Evolutionary conservation across 1,284 basidiomycete species (phyloP), one percentile per base, ranked within the genome.

Genomic region (Trichosporon ovoides): DNA sequence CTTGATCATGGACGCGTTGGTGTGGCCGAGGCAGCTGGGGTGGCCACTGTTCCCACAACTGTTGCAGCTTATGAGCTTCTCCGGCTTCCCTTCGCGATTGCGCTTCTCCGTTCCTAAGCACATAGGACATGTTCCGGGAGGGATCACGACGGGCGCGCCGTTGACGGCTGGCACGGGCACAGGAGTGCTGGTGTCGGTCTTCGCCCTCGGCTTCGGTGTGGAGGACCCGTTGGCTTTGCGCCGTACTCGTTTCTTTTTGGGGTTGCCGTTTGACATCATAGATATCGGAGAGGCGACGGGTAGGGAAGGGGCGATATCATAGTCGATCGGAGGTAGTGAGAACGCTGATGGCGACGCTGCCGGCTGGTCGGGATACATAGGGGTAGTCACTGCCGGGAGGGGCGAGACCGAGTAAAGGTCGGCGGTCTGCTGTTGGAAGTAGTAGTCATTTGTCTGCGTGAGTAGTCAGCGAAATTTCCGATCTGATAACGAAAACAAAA

Each of bases 1-100:
- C 56, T 63, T 58, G 46, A 58, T 53, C 20, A 63, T 55, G 24
- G 40, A 46, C 11, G 56, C 56, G 52, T 58, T 58, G 18, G 53
- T 58, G 54, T 55, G 54, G 2, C 58, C 58, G 77, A 93, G 82
- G 70, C 91, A 95, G 48, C 83, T 84, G 9, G 87, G 86, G 74
- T 95, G 91, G 2, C 73, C 73, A 22, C 68, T 68, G 52, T 71
- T 61, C 1, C 74, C 74, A 53, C 76, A 77, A 11, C 49, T 46
- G 3, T 56, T 37, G 55, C 76, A 77, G 40, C 67, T 68, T 38
- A 73, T 65, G 67, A 76, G 73, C 24, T 63, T 55, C 52, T 77
- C 73, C 31, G 58, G 52, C 14, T 51, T 58, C 2, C 66, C 58
- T 6, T 55, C 53, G 38, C 66, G 58, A 50, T 68, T 67, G 35